phyloP scores from a whole-genome alignment of 2,329 filamentous ascomycete species.

The Ophiostoma populinum region DNA sequence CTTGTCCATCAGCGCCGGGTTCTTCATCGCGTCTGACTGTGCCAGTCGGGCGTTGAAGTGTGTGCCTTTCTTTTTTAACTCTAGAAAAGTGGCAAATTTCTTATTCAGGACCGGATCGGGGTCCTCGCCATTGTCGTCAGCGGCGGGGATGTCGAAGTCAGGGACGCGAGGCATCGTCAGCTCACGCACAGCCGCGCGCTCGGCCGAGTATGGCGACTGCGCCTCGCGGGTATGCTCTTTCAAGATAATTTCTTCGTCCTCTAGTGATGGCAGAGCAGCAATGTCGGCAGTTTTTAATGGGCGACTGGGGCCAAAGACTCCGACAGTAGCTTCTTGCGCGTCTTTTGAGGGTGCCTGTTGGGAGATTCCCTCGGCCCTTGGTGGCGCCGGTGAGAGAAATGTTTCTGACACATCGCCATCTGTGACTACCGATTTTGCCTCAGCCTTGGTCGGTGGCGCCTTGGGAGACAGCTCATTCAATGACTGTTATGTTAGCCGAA shows the following conservation, averaged over 20 bases:
- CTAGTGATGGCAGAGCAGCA: not conserved
- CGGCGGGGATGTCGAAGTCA: constrained; percentile 57
- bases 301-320: constrained; percentile 7
- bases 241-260: constrained; percentile 2
- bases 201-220: constrained; percentile 50
- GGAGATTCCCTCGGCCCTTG: no score
- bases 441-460: no score
- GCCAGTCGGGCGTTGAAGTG: constrained; percentile 67
- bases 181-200: constrained; percentile 46
- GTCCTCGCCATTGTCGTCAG: constrained; percentile 48
- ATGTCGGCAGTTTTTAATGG: constrained; percentile 4
- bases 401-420: no score
- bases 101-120: constrained; percentile 30
- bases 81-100: constrained; percentile 58
- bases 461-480: no score
- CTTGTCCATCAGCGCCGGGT: constrained; percentile 56
- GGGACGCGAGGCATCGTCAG: constrained; percentile 58
- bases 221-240: constrained; percentile 14
- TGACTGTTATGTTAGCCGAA: no score
- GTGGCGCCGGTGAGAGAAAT: no score
- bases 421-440: no score
- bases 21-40: constrained; percentile 47
- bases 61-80: constrained; percentile 52
- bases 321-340: no score
- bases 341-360: no score